These are phyloP conservation scores for Sequoia sempervirens DNA, from an alignment of 75 land plant species.

Conservation along the genomic window DNA sequence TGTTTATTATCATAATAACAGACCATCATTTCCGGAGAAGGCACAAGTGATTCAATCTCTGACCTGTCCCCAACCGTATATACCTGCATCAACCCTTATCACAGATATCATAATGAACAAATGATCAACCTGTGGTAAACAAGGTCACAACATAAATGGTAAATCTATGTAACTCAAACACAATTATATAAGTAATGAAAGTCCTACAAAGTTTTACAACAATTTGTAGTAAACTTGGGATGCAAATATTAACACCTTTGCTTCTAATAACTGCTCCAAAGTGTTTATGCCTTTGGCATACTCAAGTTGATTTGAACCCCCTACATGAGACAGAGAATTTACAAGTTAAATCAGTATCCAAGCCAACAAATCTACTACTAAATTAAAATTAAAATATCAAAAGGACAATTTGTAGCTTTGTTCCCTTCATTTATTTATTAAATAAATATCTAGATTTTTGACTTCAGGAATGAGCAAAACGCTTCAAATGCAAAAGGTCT, in stretches of 20 bases:
- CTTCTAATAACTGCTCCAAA: constrained; percentile 52
- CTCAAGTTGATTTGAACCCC: constrained; percentile 31
- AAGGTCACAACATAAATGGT: background rate
- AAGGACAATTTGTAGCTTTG: background rate
- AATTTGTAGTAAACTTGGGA: background rate
- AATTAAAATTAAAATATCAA: too few species aligned
- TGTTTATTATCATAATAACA: constrained; percentile 32
- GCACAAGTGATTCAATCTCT: constrained; percentile 56
- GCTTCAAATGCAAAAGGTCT: background rate
- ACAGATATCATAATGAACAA: constrained; percentile 3
- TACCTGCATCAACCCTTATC: constrained; percentile 30
- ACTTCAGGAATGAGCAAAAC: background rate
- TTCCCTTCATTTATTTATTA: background rate
- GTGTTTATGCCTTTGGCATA: constrained; percentile 48
- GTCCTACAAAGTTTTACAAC: background rate
- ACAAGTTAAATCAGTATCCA: background rate
- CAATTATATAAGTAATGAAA: background rate
- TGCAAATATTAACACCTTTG: constrained; percentile 46
- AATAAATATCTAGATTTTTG: background rate
- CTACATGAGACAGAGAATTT: constrained; percentile 18
- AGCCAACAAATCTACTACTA: constrained; percentile 2
- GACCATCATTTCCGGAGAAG: constrained; percentile 47
- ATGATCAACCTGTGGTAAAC: background rate
- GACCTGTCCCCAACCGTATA: constrained; percentile 51
- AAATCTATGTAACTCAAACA: background rate